Conservation (phyloP, 768 basidiomycete genomes). For the Xerocomellus amylosporus region DNA sequence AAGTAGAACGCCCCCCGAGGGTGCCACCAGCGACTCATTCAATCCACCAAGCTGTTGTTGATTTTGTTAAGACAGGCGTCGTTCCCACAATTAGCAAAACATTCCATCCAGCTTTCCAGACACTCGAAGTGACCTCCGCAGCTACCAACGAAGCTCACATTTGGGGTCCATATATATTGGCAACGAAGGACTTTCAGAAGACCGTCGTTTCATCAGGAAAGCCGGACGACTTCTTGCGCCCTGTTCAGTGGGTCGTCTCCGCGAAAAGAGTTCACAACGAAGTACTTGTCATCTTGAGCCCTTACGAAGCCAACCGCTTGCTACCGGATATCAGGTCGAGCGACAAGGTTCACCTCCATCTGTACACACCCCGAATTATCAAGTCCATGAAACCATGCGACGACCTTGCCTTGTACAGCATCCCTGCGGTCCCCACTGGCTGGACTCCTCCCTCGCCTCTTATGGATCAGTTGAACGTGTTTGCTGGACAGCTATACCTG, state of each 20-base stretch:
- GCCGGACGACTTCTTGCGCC: background rate
- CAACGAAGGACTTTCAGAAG: slow-evolving; percentile 15
- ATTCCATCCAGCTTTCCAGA: background rate
- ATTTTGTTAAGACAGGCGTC: background rate
- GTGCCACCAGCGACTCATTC: slow-evolving; percentile 23
- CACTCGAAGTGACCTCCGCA: background rate
- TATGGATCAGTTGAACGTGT: too few species aligned
- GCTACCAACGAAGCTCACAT: slow-evolving; percentile 16
- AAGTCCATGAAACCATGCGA: too few species aligned
- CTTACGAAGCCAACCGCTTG: slow-evolving; percentile 34
- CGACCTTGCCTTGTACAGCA: too few species aligned
- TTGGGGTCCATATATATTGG: slow-evolving; percentile 16
- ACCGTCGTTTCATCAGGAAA: slow-evolving; percentile 7
- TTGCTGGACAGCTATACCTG: too few species aligned
- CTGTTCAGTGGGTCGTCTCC: too few species aligned
- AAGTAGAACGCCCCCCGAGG: slow-evolving; percentile 36
- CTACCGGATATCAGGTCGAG: slow-evolving; percentile 29
- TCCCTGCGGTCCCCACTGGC: too few species aligned
- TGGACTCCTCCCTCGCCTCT: too few species aligned
- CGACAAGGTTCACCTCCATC: background rate
- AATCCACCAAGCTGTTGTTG: background rate
- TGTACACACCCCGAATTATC: too few species aligned
- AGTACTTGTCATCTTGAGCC: too few species aligned
- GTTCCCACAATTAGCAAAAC: background rate
- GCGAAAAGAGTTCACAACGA: too few species aligned